phyloP scores from a whole-genome alignment of 495 filamentous ascomycete genomes.

The Bombardia bombarda region DNA sequence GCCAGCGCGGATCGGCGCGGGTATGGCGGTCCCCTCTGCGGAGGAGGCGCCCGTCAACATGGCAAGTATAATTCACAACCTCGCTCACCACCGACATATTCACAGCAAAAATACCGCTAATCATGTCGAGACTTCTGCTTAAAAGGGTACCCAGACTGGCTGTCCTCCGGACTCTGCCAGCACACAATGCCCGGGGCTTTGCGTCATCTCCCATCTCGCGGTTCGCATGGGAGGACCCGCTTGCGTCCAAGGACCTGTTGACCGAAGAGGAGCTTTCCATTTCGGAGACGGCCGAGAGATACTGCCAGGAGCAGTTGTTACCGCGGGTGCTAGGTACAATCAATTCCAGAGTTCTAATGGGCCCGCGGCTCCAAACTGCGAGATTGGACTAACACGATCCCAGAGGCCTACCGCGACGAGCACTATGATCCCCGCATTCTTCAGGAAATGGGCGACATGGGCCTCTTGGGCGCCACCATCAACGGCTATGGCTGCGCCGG shows the following conservation, averaged over 20 bases:
- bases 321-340: conserved; percentile 79
- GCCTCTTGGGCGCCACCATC: conserved; percentile 84
- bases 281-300: conserved; percentile 77
- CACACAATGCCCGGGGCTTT: conserved; percentile 4
- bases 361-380: neutral
- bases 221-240: conserved; percentile 92
- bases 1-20: too few relatives aligned
- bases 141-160: conserved; percentile 8
- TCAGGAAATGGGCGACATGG: conserved; percentile 91
- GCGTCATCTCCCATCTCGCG: conserved; percentile 14
- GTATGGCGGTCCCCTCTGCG: too few relatives aligned
- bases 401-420: conserved; percentile 94
- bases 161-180: conserved; percentile 2
- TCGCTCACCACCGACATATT: neutral
- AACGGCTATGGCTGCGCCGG: conserved; percentile 94
- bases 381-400: conserved; percentile 8
- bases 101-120: neutral
- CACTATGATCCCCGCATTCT: conserved; percentile 85
- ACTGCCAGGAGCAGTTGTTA: conserved; percentile 82
- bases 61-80: too few relatives aligned
- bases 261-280: conserved; percentile 89
- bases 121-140: conserved; percentile 19
- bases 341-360: conserved; percentile 3
- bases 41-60: too few relatives aligned
- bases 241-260: conserved; percentile 61